Conservation (phyloP, 2,329 filamentous ascomycete species). For the Helotiales sp. region DNA sequence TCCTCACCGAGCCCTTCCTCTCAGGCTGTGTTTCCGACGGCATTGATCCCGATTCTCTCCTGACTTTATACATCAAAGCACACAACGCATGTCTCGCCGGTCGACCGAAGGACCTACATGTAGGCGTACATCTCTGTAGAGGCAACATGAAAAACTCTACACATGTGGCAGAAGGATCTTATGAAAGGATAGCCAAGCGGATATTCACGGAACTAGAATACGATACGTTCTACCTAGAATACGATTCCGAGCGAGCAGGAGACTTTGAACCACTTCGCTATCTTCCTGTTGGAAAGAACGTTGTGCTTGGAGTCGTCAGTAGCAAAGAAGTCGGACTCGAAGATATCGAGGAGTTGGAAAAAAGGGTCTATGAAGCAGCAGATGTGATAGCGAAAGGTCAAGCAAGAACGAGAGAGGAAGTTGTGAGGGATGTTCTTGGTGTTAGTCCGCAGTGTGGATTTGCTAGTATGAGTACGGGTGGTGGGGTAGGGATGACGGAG, state of each 20-base stretch:
- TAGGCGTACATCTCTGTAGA: not conserved
- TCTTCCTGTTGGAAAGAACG: not conserved
- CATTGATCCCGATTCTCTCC: not conserved
- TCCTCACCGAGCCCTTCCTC: not conserved
- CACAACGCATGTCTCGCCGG: not conserved
- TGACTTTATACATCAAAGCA: not conserved
- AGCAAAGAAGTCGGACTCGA: not conserved
- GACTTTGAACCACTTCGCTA: not conserved
- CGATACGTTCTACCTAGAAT: not conserved
- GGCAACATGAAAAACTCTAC: slow-evolving; percentile 2
- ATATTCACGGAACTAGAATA: not conserved
- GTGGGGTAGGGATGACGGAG: not conserved
- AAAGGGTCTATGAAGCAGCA: not conserved
- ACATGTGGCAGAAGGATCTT: not conserved
- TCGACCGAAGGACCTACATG: not conserved
- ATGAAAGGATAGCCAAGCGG: not conserved
- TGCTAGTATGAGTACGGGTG: not conserved
- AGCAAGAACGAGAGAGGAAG: not conserved
- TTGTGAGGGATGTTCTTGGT: not conserved
- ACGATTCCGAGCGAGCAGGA: not conserved
- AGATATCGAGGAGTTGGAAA: not conserved
- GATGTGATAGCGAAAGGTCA: slow-evolving; percentile 1
- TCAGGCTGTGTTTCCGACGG: not conserved
- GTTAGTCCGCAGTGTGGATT: slow-evolving; percentile 6
- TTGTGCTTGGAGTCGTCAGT: not conserved